Conservation (phyloP, 805 yeast species). For the Ogataea sp. region DNA sequence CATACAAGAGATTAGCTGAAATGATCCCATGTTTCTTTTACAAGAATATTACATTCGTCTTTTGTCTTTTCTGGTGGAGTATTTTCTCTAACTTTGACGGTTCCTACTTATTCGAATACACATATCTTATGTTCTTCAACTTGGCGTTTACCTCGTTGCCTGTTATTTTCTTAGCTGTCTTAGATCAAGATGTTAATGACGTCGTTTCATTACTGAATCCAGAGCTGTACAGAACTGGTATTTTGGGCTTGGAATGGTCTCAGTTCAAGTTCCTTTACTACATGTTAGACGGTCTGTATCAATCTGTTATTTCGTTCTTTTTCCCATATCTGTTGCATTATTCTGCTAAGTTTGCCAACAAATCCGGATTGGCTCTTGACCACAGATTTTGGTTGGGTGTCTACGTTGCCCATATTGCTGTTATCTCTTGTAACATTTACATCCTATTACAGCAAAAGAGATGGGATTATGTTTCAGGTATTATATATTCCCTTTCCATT, state of each 20-base stretch:
- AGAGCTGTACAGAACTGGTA: conserved; percentile 67
- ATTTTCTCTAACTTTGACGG: conserved; percentile 72
- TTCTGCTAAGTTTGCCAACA: conserved; percentile 34
- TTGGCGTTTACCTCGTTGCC: conserved; percentile 81
- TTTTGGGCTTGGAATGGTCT: conserved; percentile 64
- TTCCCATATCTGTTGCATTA: conserved; percentile 57
- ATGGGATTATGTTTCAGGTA: conserved; percentile 71
- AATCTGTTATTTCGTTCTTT: conserved; percentile 63
- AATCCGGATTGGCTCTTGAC: conserved; percentile 42
- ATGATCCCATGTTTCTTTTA: conserved; percentile 79
- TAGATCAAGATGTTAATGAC: conserved; percentile 75
- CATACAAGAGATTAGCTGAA: conserved; percentile 72
- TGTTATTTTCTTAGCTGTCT: conserved; percentile 66
- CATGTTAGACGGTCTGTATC: conserved; percentile 72
- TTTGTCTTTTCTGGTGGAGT: conserved; percentile 77
- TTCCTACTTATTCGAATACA: conserved; percentile 68
- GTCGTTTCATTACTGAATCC: conserved; percentile 66
- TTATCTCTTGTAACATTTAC: conserved; percentile 58
- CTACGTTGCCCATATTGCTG: conserved; percentile 58
- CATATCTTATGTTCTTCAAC: conserved; percentile 72
- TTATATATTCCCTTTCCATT: conserved; percentile 50
- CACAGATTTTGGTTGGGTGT: conserved; percentile 72
- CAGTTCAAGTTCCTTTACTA: conserved; percentile 61
- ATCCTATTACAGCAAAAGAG: conserved; percentile 60
- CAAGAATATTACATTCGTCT: conserved; percentile 68